phyloP scores from a whole-genome alignment of 208 protist genomes.

The Leishmania arabica region DNA sequence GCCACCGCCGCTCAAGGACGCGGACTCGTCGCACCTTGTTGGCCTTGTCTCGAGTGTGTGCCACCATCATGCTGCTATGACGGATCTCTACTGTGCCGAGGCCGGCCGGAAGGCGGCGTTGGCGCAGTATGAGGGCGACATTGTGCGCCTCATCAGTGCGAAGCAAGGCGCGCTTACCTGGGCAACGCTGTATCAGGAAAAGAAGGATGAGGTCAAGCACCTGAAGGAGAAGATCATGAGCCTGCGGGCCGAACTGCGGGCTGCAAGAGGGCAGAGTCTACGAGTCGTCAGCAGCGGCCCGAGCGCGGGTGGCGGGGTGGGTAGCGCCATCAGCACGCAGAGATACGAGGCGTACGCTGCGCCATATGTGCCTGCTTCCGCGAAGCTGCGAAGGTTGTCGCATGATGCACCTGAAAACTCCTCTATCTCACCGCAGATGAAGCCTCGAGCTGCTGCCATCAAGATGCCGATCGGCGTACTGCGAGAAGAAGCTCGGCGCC shows the following conservation, averaged over 20 bases:
- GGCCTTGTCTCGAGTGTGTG: slow-evolving; percentile 6
- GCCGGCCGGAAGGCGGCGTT: slow-evolving; percentile 8
- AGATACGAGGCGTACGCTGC: slow-evolving; percentile 52
- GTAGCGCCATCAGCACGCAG: slow-evolving; percentile 21
- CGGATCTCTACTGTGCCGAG: slow-evolving; percentile 15
- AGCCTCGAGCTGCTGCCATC: neutral
- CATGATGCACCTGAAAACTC: neutral
- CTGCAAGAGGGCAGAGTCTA: neutral
- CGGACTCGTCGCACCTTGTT: slow-evolving; percentile 21
- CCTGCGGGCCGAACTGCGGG: slow-evolving; percentile 26
- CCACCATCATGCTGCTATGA: neutral
- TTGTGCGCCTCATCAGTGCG: slow-evolving; percentile 36
- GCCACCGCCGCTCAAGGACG: slow-evolving; percentile 3
- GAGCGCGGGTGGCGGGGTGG: neutral
- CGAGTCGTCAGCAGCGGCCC: neutral
- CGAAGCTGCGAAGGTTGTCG: neutral
- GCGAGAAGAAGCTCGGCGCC: slow-evolving; percentile 44
- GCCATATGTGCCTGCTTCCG: slow-evolving; percentile 53
- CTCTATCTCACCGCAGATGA: neutral
- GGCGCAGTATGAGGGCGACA: slow-evolving; percentile 41
- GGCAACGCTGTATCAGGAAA: slow-evolving; percentile 46
- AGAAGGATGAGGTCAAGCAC: slow-evolving; percentile 39
- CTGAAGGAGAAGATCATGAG: slow-evolving; percentile 46
- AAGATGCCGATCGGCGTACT: slow-evolving; percentile 34
- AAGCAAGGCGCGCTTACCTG: slow-evolving; percentile 34